A percentile compares a stretch with the other conserved stretches of the same genome.
phyloP scores from a whole-genome alignment of 495 filamentous ascomycete genomes.

The Apiosordaria backusii region DNA sequence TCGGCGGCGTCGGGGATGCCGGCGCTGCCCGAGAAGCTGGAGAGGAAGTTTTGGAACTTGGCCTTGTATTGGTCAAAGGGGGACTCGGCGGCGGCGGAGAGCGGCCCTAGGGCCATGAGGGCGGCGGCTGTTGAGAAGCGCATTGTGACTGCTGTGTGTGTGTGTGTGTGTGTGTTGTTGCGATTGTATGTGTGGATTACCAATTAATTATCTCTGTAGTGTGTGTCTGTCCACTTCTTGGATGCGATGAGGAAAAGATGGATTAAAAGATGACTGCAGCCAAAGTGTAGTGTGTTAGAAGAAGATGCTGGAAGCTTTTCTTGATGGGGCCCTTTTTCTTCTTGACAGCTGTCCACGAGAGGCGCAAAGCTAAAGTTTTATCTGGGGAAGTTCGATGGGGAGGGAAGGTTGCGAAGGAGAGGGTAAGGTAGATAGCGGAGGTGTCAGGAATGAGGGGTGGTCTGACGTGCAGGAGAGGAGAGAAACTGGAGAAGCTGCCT shows the following conservation, averaged over 20 bases:
- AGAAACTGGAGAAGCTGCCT: background rate
- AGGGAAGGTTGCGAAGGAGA: background rate
- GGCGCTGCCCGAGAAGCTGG: constrained; percentile 41
- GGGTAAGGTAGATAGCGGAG: constrained; percentile 10
- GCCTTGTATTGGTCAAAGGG: constrained; percentile 59
- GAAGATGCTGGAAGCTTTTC: background rate
- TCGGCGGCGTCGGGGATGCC: constrained; percentile 51
- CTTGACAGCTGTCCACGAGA: constrained; percentile 1
- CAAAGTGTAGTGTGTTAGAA: background rate
- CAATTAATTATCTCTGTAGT: background rate
- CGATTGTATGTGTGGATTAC: constrained; percentile 1
- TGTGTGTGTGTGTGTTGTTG: background rate
- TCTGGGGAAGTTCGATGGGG: background rate
- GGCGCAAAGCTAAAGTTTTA: background rate
- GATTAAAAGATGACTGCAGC: background rate
- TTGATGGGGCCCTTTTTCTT: background rate
- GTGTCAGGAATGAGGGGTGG: constrained; percentile 25
- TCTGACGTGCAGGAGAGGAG: constrained; percentile 8
- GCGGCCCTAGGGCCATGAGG: constrained; percentile 62
- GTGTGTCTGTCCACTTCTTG: constrained; percentile 15
- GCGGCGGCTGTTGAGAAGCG: constrained; percentile 63
- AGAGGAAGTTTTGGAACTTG: constrained; percentile 59
- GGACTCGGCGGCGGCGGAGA: constrained; percentile 58
- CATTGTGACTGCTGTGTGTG: constrained; percentile 50
- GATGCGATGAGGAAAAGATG: background rate